Evolutionary conservation across 2,329 filamentous ascomycete species (phyloP), one percentile per base, ranked within the genome.

Genomic region (Thelonectria blattea): DNA sequence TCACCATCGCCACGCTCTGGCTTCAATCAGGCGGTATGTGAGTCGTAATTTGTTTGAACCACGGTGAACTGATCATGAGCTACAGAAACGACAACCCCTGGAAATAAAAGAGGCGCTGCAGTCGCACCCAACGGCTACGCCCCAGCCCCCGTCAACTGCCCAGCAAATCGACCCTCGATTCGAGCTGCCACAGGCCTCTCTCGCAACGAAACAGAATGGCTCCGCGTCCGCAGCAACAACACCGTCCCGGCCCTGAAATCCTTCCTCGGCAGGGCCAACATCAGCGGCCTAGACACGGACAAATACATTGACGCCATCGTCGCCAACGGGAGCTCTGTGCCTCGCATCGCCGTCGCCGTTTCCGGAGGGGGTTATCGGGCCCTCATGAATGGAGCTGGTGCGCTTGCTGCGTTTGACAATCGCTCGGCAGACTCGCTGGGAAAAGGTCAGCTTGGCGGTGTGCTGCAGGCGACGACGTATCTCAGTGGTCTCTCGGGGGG

Each of bases 341-440:
- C 79, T 10, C 78, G 77, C 64, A 87, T 94, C 63, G 91, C 80
- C 11, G 86, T 94, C 63, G 90, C 91, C 5, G 79, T 89, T 34
- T 93, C 90, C 0, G 91, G 91, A 7, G 91, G 91, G 69, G 91
- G 91, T 22, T 95, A 93, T 73, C 81, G 91, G 52, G 91, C 91
- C 3, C 78, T 93, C 76, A 81, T 92, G 80, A 92, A 90, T 69
- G 91, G 90, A 12, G 91, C 87, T 6, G 91, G 91, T 52, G 88
- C 87, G 34, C 67, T 94, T 10, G 83, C 89, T 24, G 91, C 91
- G 0, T 92, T 91, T 62, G 91, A 94, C 73, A 84, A 77, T 67
- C 83, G 91, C 14, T 91, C 88, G 0, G 69, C 78, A 0, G 85
- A 86, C 56, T 80, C 88, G 3, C 90, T 86, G 0, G 76, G 70